Percentiles rank a stretch among this genome's conserved stretches.
phyloP scores from a whole-genome alignment of 352 stramenopile species.

The Globisporangium heterothallicum region DNA sequence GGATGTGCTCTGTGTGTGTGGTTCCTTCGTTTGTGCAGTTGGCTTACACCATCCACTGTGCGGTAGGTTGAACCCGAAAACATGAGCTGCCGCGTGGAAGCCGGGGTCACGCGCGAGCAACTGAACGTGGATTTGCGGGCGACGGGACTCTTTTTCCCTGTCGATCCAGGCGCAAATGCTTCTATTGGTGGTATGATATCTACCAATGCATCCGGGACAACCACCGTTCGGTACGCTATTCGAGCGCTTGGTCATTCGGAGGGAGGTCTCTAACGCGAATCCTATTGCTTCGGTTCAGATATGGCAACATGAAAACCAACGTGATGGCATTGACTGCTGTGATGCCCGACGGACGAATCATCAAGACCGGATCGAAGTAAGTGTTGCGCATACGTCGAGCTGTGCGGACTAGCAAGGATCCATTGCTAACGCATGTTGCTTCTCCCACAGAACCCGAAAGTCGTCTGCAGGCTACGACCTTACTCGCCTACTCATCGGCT shows the following conservation, averaged over 20 bases:
- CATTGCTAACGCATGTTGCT: neutral
- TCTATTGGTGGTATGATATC: constrained; percentile 95
- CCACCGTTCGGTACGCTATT: constrained; percentile 69
- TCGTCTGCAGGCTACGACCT: constrained; percentile 97
- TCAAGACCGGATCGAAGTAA: constrained; percentile 87
- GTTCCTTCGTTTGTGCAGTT: neutral
- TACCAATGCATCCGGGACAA: constrained; percentile 88
- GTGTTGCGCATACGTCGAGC: constrained; percentile 1
- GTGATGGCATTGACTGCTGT: constrained; percentile 92
- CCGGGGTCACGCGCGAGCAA: constrained; percentile 91
- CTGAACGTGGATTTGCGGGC: constrained; percentile 86
- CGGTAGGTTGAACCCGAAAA: constrained; percentile 63
- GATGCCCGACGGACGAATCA: constrained; percentile 84
- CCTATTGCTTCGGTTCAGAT: constrained; percentile 46
- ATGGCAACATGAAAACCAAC: constrained; percentile 97
- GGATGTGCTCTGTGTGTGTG: neutral
- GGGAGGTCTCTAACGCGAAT: no score
- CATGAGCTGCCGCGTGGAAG: constrained; percentile 90
- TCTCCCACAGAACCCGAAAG: constrained; percentile 81
- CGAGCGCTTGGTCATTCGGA: no score
- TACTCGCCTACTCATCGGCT: constrained; percentile 92
- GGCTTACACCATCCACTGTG: neutral
- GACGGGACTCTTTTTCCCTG: constrained; percentile 92
- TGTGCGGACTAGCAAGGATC: neutral
- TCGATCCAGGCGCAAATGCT: constrained; percentile 96